Percentiles rank a stretch among this genome's conserved stretches.
Evolutionary conservation across 768 basidiomycete genomes (phyloP).

Genomic region (Mycena sanguinolenta): DNA sequence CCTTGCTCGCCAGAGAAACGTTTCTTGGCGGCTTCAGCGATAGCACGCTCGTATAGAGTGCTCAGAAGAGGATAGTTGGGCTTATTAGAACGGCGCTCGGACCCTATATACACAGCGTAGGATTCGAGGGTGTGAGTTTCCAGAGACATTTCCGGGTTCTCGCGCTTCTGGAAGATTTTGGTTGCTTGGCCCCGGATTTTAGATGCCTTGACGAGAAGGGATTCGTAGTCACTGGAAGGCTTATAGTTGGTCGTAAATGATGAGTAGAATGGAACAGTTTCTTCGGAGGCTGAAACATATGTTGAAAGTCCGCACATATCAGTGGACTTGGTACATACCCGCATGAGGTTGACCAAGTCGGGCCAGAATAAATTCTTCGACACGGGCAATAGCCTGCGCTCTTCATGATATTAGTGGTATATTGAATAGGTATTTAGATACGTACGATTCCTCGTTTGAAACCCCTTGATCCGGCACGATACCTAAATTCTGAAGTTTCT

Average conservation of each 20-base stretch:
- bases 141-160: constrained; percentile 70
- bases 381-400: constrained; percentile 55
- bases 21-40: constrained; percentile 76
- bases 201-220: constrained; percentile 81
- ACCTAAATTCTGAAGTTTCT: constrained; percentile 71
- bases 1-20: constrained; percentile 66
- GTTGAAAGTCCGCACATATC: background rate
- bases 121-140: constrained; percentile 65
- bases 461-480: constrained; percentile 47
- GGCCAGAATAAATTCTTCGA: constrained; percentile 71
- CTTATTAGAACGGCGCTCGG: constrained; percentile 71
- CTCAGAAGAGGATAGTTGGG: constrained; percentile 71
- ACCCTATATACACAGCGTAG: constrained; percentile 72
- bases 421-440: background rate
- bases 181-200: constrained; percentile 73
- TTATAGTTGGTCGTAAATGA: constrained; percentile 87
- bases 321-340: constrained; percentile 56
- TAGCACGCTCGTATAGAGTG: constrained; percentile 79
- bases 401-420: constrained; percentile 46
- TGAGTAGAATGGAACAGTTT: constrained; percentile 89
- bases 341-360: constrained; percentile 85
- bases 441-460: background rate
- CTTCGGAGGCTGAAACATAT: constrained; percentile 75
- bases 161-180: constrained; percentile 74
- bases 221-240: constrained; percentile 83